Conservation (phyloP, 1,284 basidiomycete genomes). For the Wallemia ichthyophaga region DNA sequence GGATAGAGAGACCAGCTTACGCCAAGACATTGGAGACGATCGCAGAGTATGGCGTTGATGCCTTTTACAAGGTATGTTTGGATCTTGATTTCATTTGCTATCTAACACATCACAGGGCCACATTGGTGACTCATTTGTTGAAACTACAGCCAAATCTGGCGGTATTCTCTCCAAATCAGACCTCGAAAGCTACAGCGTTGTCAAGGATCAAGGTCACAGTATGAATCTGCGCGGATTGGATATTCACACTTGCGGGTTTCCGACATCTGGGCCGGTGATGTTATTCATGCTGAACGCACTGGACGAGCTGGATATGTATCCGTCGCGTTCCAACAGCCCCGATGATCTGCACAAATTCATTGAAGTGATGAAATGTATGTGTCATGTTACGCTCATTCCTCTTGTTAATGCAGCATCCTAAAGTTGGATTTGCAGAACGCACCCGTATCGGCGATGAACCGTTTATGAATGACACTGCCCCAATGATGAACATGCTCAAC, state of each 20-base stretch:
- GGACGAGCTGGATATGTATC: constrained; percentile 22
- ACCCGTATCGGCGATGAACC: constrained; percentile 50
- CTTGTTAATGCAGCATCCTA: constrained; percentile 3
- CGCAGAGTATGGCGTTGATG: constrained; percentile 34
- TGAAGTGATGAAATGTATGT: constrained; percentile 42
- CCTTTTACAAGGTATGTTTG: constrained; percentile 33
- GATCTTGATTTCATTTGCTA: constrained; percentile 8
- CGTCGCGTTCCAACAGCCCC: not conserved
- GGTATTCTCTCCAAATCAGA: constrained; percentile 46
- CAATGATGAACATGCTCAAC: constrained; percentile 35
- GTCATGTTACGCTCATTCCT: constrained; percentile 3
- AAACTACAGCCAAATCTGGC: constrained; percentile 38
- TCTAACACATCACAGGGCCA: constrained; percentile 4
- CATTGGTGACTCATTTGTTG: constrained; percentile 30
- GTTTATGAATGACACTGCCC: constrained; percentile 26
- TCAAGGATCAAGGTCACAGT: constrained; percentile 38
- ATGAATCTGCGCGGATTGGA: constrained; percentile 44
- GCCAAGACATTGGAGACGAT: constrained; percentile 34
- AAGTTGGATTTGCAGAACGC: constrained; percentile 20
- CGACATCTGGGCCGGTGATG: constrained; percentile 48
- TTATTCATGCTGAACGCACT: constrained; percentile 50
- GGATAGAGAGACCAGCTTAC: constrained; percentile 33
- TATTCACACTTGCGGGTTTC: constrained; percentile 55
- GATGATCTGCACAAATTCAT: constrained; percentile 30
- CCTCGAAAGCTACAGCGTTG: constrained; percentile 34